Conservation (phyloP, 2,329 filamentous ascomycete species). For the Pseudogymnoascus sp. region DNA sequence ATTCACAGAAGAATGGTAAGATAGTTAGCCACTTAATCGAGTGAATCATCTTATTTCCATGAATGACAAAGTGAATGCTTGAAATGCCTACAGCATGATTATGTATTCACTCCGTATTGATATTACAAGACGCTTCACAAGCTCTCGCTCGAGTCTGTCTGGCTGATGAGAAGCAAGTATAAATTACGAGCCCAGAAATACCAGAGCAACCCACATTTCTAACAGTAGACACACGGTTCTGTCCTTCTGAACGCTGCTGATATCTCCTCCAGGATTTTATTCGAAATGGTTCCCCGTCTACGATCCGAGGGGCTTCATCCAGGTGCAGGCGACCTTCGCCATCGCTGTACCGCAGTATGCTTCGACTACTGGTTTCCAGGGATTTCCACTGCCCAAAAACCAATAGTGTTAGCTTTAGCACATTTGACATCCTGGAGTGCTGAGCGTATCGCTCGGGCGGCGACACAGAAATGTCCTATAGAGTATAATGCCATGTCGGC, state of each 20-base stretch:
- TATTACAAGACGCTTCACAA: background rate
- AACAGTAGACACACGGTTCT: background rate
- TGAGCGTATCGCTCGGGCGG: conserved; percentile 15
- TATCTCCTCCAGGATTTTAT: background rate
- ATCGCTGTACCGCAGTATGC: background rate
- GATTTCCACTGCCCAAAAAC: background rate
- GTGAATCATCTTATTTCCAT: background rate
- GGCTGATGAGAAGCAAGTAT: background rate
- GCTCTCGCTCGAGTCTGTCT: background rate
- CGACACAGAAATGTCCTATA: background rate
- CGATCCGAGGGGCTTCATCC: background rate
- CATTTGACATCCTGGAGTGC: conserved; percentile 20
- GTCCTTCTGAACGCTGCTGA: background rate
- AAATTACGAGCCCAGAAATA: background rate
- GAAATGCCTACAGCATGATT: background rate
- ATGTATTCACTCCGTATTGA: background rate
- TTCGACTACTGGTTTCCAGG: background rate
- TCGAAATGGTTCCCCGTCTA: background rate
- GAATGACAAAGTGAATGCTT: background rate
- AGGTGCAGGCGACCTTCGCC: background rate
- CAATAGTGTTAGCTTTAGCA: conserved; percentile 13
- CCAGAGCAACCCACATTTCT: background rate
- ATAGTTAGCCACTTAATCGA: background rate
- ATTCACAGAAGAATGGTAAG: background rate
- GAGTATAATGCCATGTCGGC: background rate